Conservation (phyloP, 2,329 filamentous ascomycete genomes). For the Emergomyces pasteurianus region DNA sequence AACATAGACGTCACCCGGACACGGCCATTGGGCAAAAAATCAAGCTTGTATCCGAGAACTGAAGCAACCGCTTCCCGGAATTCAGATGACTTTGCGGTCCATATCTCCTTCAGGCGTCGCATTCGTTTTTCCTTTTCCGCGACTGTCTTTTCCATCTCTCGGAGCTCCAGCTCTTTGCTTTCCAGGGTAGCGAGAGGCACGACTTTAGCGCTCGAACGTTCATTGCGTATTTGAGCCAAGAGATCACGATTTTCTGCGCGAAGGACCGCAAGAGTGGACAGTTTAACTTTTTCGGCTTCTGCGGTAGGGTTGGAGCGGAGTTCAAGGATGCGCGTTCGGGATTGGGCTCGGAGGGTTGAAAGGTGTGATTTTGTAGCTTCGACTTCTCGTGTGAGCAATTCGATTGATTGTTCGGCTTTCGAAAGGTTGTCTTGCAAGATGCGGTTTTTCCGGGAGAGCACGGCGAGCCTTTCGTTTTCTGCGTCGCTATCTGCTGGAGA, state of each 20-base stretch:
- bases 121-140: constrained; percentile 66
- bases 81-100: constrained; percentile 78
- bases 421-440: constrained; percentile 69
- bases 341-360: constrained; percentile 51
- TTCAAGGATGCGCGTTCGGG: constrained; percentile 70
- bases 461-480: constrained; percentile 61
- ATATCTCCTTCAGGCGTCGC: constrained; percentile 81
- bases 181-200: constrained; percentile 69
- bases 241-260: constrained; percentile 76
- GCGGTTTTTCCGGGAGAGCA: constrained; percentile 77
- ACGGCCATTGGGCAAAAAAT: constrained; percentile 94
- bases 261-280: constrained; percentile 63
- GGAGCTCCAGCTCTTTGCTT: constrained; percentile 62
- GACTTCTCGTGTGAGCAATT: constrained; percentile 63
- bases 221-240: constrained; percentile 54
- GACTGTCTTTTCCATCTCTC: constrained; percentile 57
- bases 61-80: constrained; percentile 92
- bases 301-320: constrained; percentile 87
- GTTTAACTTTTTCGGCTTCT: constrained; percentile 72
- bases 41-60: constrained; percentile 85
- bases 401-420: constrained; percentile 55
- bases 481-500: constrained; percentile 43
- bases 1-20: constrained; percentile 84
- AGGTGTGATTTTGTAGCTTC: constrained; percentile 63
- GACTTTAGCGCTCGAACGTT: constrained; percentile 40